A percentile compares a stretch with the other conserved stretches of the same genome.
phyloP scores from a whole-genome alignment of 768 basidiomycete genomes.

The Leccinum subtestaceum region DNA sequence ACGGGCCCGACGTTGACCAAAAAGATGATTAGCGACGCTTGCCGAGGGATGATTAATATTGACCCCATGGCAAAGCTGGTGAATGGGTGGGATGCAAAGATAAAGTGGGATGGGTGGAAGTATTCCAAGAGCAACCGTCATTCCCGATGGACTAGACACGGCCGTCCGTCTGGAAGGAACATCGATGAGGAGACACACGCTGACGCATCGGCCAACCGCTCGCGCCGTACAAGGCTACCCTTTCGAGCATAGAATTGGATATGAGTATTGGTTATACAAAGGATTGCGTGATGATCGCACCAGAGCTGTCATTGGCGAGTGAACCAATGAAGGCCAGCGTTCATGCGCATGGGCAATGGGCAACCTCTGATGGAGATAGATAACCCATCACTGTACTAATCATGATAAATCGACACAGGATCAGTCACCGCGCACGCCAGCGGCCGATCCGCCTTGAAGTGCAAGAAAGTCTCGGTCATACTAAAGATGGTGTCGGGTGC shows the following conservation, averaged over 20 bases:
- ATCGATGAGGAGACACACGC: background rate
- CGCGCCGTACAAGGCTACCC: background rate
- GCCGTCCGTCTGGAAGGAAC: background rate
- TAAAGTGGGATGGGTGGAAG: background rate
- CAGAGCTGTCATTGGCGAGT: background rate
- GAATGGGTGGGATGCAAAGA: background rate
- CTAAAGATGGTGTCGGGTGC: conserved; percentile 5
- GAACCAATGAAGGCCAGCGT: background rate
- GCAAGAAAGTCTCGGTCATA: background rate
- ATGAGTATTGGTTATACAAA: conserved; percentile 2
- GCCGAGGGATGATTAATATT: background rate
- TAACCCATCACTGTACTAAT: background rate
- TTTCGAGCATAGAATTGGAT: background rate
- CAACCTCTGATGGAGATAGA: conserved; percentile 6
- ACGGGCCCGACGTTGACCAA: background rate
- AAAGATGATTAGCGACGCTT: background rate
- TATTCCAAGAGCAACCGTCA: background rate
- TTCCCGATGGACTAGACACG: background rate
- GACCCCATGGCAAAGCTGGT: background rate
- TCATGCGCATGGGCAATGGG: conserved; percentile 3
- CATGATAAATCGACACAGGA: background rate
- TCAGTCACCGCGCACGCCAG: background rate
- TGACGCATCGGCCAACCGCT: background rate
- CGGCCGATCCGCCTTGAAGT: background rate
- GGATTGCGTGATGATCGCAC: conserved; percentile 11